phyloP scores from a whole-genome alignment of 73 alveolate genomes.

The Tetrahymena thermophila region DNA sequence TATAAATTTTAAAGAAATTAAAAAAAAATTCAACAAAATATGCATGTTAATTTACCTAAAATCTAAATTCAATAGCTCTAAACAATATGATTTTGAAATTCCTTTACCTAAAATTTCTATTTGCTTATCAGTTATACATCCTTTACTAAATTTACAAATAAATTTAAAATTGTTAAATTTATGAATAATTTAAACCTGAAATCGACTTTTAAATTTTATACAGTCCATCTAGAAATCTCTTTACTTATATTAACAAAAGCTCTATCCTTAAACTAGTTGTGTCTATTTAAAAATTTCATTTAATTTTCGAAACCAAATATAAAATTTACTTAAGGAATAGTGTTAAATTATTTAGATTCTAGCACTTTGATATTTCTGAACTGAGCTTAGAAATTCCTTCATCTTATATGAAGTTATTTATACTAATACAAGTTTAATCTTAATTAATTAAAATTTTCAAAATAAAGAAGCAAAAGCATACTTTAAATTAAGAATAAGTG shows the following conservation, averaged over 20 bases:
- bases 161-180: too few species aligned
- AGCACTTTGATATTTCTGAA: neutral
- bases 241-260: neutral
- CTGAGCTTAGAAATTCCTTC: neutral
- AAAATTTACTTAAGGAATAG: neutral
- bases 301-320: neutral
- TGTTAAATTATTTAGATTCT: neutral
- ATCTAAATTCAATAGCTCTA: neutral
- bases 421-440: neutral
- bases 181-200: neutral
- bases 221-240: neutral
- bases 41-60: neutral
- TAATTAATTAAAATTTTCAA: too few species aligned
- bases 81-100: neutral
- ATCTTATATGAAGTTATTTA: neutral
- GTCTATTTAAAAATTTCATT: neutral
- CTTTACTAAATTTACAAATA: neutral
- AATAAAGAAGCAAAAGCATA: neutral
- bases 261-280: neutral
- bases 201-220: neutral
- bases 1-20: too few species aligned
- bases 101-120: neutral
- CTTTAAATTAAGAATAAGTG: neutral
- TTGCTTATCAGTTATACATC: neutral
- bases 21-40: too few species aligned